Evolutionary conservation across 345 rosid genomes (phyloP).

Genomic region (Conringia planisiliqua): DNA sequence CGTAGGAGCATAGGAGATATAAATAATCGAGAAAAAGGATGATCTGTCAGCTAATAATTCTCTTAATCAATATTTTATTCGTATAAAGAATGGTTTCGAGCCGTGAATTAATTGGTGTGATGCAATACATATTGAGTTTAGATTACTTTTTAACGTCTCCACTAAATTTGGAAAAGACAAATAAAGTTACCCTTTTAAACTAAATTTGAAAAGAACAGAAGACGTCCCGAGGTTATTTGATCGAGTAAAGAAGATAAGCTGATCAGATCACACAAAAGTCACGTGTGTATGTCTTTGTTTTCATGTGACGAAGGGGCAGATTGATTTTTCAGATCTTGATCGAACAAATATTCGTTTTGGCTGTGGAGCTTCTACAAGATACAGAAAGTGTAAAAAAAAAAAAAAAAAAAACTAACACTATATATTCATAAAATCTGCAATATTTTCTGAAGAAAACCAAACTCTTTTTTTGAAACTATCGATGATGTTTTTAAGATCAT

Average conservation of each 20-base stretch:
- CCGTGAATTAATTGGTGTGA: background rate
- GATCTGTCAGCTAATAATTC: background rate
- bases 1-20: background rate
- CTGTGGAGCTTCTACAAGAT: background rate
- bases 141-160: background rate
- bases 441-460: background rate
- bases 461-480: background rate
- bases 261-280: constrained; percentile 7
- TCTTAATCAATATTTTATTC: background rate
- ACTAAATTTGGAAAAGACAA: background rate
- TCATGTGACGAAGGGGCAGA: constrained; percentile 14
- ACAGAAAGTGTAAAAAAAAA: background rate
- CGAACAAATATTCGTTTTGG: constrained; percentile 2
- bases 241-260: constrained; percentile 18
- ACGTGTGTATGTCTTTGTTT: constrained; percentile 23
- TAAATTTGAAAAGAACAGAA: background rate
- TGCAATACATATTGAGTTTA: background rate
- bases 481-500: background rate
- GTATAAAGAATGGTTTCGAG: background rate
- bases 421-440: background rate
- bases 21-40: background rate
- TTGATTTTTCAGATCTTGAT: constrained; percentile 16
- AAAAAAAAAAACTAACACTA: too few relatives aligned
- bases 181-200: background rate
- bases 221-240: background rate